Conservation (phyloP, 139 green algal genomes). For the Astrephomene gubernaculifera region DNA sequence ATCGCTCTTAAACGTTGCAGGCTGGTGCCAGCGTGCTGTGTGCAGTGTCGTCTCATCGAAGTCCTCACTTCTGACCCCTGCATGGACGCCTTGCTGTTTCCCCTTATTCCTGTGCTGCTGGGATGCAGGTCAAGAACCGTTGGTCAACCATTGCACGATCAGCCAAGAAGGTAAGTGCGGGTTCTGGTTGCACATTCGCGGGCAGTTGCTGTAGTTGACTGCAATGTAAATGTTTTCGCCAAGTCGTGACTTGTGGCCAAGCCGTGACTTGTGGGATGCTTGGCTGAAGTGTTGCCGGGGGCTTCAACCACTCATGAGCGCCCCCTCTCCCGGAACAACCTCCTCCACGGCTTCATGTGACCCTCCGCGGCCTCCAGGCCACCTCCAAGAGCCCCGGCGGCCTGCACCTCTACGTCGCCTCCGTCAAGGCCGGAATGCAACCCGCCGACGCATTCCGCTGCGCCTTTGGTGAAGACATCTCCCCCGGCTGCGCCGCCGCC, state of each 20-base stretch:
- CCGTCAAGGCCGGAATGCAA: background rate
- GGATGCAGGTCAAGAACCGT: slow-evolving; percentile 20
- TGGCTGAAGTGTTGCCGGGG: too few species aligned
- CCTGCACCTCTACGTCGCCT: background rate
- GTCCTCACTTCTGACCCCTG: too few species aligned
- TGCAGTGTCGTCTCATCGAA: background rate
- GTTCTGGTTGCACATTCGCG: background rate
- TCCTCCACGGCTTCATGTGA: background rate
- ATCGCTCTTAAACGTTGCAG: background rate
- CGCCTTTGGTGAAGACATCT: background rate
- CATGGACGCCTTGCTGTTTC: too few species aligned
- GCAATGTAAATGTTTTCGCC: background rate
- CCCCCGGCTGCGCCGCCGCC: background rate
- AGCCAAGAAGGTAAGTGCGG: background rate
- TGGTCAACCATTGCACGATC: slow-evolving; percentile 5
- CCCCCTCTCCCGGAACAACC: background rate
- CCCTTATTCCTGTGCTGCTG: background rate
- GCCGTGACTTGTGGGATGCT: too few species aligned
- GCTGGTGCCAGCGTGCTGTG: background rate
- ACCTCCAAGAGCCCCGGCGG: background rate
- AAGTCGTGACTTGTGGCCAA: too few species aligned
- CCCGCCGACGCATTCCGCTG: background rate
- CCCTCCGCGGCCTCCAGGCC: background rate
- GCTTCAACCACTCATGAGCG: too few species aligned
- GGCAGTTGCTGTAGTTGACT: background rate